These are phyloP conservation scores for Bretziella fagacearum DNA, from an alignment of 2,329 filamentous ascomycete genomes.

Conservation along the genomic window DNA sequence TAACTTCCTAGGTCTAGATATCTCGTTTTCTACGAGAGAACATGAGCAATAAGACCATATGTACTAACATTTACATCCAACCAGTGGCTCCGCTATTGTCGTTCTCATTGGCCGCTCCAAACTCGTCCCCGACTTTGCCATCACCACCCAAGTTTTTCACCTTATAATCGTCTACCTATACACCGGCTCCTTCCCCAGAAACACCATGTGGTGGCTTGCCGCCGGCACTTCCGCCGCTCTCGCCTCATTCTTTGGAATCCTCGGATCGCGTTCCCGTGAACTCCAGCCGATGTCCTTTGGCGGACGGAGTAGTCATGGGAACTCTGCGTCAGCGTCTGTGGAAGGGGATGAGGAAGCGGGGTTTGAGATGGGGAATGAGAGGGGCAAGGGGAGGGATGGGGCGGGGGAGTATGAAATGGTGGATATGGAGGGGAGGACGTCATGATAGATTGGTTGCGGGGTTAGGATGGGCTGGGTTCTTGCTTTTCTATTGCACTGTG, in stretches of 20 bases:
- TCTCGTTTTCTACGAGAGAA: too few relatives aligned
- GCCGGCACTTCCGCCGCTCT: constrained; percentile 31
- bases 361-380: constrained; percentile 31
- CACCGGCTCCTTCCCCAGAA: constrained; percentile 55
- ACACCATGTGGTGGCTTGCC: constrained; percentile 71
- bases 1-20: neutral
- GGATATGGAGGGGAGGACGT: constrained; percentile 25
- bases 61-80: too few relatives aligned
- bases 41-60: constrained; percentile 1
- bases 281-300: constrained; percentile 78
- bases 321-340: constrained; percentile 7
- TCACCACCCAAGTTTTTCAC: constrained; percentile 75
- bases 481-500: neutral
- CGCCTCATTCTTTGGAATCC: constrained; percentile 52
- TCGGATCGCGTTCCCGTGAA: constrained; percentile 84
- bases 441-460: neutral
- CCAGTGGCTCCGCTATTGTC: constrained; percentile 70
- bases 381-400: constrained; percentile 36
- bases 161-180: constrained; percentile 64
- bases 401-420: constrained; percentile 52
- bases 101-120: constrained; percentile 76
- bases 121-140: constrained; percentile 83
- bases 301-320: constrained; percentile 28
- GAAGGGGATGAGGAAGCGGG: constrained; percentile 32
- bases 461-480: neutral